phyloP scores from a whole-genome alignment of 1,139 yeast species.

The Debaryomyces sp. region DNA sequence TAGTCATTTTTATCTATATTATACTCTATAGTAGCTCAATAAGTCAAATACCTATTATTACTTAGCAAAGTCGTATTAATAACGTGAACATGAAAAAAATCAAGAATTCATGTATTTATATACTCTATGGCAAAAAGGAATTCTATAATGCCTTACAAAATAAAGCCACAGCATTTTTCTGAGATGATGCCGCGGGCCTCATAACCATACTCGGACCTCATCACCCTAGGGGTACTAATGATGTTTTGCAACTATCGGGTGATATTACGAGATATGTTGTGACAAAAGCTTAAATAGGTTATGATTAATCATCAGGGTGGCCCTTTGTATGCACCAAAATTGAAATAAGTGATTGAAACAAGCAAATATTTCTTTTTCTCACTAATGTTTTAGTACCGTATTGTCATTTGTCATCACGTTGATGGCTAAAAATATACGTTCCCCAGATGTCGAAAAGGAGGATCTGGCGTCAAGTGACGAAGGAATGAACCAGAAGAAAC shows the following conservation, averaged over 20 bases:
- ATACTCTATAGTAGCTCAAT: not conserved
- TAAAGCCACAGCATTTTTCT: not conserved
- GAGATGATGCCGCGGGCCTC: slow-evolving; percentile 5
- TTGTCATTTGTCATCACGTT: not conserved
- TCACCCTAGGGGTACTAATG: not conserved
- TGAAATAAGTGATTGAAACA: not conserved
- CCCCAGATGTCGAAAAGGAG: not conserved
- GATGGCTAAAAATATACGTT: not conserved
- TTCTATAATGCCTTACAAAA: slow-evolving; percentile 7
- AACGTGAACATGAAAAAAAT: not conserved
- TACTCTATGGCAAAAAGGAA: slow-evolving; percentile 3
- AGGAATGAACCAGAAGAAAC: not conserved
- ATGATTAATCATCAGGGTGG: not conserved
- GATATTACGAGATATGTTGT: not conserved
- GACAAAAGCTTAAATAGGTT: not conserved
- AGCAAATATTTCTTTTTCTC: not conserved
- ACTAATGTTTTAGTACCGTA: not conserved
- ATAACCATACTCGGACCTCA: slow-evolving; percentile 1
- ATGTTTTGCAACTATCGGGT: not conserved
- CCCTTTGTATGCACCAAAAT: not conserved
- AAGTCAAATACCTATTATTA: not conserved
- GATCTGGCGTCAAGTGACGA: not conserved
- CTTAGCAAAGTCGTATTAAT: not conserved
- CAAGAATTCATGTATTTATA: not conserved
- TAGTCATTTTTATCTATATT: slow-evolving; percentile 21